These are phyloP conservation scores for Ophiosphaerella herpotricha DNA, from an alignment of 2,329 filamentous ascomycete genomes.

Conservation along the genomic window DNA sequence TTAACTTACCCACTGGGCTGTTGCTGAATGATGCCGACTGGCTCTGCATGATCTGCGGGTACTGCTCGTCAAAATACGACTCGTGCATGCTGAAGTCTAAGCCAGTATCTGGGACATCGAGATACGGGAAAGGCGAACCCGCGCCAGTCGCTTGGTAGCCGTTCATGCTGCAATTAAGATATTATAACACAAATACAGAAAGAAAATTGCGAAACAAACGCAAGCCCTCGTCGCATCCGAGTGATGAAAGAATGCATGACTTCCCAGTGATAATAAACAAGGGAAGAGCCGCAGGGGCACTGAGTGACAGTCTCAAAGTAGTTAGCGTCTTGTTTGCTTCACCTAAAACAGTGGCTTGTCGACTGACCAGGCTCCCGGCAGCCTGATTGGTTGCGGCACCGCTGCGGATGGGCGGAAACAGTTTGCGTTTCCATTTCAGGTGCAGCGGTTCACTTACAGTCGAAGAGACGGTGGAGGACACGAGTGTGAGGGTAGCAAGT, in stretches of 20 bases:
- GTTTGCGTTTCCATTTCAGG: conserved; percentile 1
- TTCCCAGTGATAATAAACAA: neutral
- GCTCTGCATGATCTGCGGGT: conserved; percentile 8
- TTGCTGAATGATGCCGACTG: conserved; percentile 7
- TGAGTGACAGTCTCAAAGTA: neutral
- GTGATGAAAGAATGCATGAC: neutral
- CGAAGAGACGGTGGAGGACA: too few species aligned
- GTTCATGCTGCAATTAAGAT: conserved; percentile 13
- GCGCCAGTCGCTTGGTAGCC: conserved; percentile 7
- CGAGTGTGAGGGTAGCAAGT: neutral
- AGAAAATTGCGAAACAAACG: neutral
- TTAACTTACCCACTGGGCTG: conserved; percentile 13
- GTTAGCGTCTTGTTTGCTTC: conserved; percentile 14
- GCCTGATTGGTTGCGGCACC: conserved; percentile 6
- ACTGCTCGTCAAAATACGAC: conserved; percentile 6
- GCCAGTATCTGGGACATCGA: conserved; percentile 2
- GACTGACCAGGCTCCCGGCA: neutral
- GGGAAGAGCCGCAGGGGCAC: neutral
- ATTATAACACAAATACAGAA: conserved; percentile 2
- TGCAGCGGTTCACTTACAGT: conserved; percentile 3
- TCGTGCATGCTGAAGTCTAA: conserved; percentile 7
- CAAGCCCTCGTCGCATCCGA: neutral
- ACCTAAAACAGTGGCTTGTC: conserved; percentile 31
- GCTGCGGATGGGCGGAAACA: conserved; percentile 7
- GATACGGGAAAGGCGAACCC: conserved; percentile 13